Evolutionary conservation across 2,329 filamentous ascomycete genomes (phyloP).

Genomic region (Xylaria sp.): DNA sequence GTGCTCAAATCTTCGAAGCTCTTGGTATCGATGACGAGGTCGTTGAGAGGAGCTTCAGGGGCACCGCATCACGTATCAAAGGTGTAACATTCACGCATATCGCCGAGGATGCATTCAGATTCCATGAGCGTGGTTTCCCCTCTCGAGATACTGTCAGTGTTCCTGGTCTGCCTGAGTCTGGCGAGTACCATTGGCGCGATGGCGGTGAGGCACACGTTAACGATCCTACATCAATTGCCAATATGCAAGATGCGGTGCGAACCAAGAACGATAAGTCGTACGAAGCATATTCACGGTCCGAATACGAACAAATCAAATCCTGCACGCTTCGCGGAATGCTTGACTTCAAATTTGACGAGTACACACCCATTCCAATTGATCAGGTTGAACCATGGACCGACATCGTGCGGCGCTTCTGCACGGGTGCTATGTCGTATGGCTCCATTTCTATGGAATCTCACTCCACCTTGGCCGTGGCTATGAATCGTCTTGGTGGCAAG

Average conservation of each 20-base stretch:
- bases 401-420: conserved; percentile 95
- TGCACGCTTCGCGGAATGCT: conserved; percentile 94
- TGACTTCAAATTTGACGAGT: conserved; percentile 94
- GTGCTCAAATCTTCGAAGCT: conserved; percentile 96
- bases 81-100: conserved; percentile 94
- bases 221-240: conserved; percentile 92
- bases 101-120: conserved; percentile 91
- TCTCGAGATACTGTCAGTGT: conserved; percentile 79
- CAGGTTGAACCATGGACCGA: conserved; percentile 99
- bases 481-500: conserved; percentile 96
- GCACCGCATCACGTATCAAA: conserved; percentile 92
- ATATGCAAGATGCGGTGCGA: conserved; percentile 95
- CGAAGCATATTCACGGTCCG: conserved; percentile 91
- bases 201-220: conserved; percentile 96
- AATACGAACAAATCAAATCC: conserved; percentile 96
- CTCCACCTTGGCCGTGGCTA: conserved; percentile 92
- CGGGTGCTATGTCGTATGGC: conserved; percentile 97
- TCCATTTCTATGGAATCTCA: conserved; percentile 99
- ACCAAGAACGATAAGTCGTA: conserved; percentile 99
- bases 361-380: conserved; percentile 86
- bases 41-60: conserved; percentile 93
- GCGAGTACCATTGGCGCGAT: conserved; percentile 98
- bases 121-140: conserved; percentile 94
- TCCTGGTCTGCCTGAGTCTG: conserved; percentile 86
- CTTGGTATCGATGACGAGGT: conserved; percentile 92